These are phyloP conservation scores for Inonotus obliquus DNA, from an alignment of 1,284 basidiomycete genomes.

Conservation along the genomic window DNA sequence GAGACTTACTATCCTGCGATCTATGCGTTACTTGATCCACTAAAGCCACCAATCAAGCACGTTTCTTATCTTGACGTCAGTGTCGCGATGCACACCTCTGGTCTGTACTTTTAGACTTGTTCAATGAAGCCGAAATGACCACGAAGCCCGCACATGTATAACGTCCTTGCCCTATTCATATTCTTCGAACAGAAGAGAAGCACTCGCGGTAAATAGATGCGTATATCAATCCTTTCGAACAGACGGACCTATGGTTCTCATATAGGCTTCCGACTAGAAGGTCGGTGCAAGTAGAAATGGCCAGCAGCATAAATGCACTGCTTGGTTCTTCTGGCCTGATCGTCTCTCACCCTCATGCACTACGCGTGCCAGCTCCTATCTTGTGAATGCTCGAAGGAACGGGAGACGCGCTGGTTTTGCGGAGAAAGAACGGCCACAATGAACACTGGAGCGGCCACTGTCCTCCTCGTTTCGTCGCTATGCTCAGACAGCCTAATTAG, in stretches of 20 bases:
- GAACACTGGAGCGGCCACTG: not conserved
- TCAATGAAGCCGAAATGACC: not conserved
- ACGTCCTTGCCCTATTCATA: not conserved
- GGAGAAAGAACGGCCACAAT: not conserved
- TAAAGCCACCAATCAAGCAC: not conserved
- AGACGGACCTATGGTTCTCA: not conserved
- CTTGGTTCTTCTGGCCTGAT: not conserved
- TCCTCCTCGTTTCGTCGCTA: not conserved
- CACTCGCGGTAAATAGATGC: not conserved
- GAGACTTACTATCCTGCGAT: not conserved
- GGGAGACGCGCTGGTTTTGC: not conserved
- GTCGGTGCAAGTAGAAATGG: not conserved
- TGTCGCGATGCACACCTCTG: not conserved
- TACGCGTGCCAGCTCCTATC: not conserved
- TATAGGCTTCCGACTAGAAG: not conserved
- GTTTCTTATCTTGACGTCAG: slow-evolving; percentile 2
- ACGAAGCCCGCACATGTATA: not conserved
- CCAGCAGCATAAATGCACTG: not conserved
- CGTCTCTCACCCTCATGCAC: not conserved
- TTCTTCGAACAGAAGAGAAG: not conserved
- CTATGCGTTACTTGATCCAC: not conserved
- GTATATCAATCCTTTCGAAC: not conserved
- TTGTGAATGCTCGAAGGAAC: not conserved
- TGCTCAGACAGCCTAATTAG: not conserved
- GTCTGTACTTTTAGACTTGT: too few relatives aligned